Evolutionary conservation across 1,139 yeast genomes (phyloP), one percentile per base, ranked within the genome.

Genomic region (Candida neerlandica): DNA sequence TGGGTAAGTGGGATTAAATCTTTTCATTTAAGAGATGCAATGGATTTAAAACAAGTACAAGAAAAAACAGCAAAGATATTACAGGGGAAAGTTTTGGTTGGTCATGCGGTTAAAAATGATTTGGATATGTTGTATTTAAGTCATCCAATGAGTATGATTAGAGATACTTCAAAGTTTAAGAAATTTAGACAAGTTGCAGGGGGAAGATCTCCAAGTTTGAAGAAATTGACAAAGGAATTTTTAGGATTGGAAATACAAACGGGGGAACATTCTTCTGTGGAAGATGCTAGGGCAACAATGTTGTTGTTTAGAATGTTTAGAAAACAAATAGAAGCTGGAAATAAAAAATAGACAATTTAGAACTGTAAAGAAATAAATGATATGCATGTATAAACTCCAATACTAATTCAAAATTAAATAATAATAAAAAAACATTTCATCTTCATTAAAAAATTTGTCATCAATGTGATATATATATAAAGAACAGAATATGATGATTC

Each of bases 1-100:
- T 85, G 92, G 89, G 96, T 89, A n/a, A 85, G 95, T 64, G 98
- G 98, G 14, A 82, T 92, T 2, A 74, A 84, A 1, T 88, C 96
- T 0, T 66, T 69, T 7, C 81, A 86, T 62, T 83, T 91, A 87
- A 69, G 73, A 34, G 65, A 75, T 42, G 97, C 96, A 0, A 73
- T 86, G 0, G 56, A 80, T 1, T 86, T 88, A 58, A 74, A 78
- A 54, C 81, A 81, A 32, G 96, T 95, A 0, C 96, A 86, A 61
- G 57, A 67, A 12, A 71, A 70, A 49, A 85, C 85, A 0, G 64
- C 81, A 0, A 75, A 77, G 0, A 53, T 89, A 14, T 56, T 83
- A 11, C 61, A 80, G 3, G 80, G 71, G 27, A 73, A 80, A 55
- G 73, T 86, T 0, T 62, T 92, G 6, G 89, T 92, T 0, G 97